These are phyloP conservation scores for Dalbergia cochinchinensis DNA, from an alignment of 306 rosid genomes.

Conservation along the genomic window DNA sequence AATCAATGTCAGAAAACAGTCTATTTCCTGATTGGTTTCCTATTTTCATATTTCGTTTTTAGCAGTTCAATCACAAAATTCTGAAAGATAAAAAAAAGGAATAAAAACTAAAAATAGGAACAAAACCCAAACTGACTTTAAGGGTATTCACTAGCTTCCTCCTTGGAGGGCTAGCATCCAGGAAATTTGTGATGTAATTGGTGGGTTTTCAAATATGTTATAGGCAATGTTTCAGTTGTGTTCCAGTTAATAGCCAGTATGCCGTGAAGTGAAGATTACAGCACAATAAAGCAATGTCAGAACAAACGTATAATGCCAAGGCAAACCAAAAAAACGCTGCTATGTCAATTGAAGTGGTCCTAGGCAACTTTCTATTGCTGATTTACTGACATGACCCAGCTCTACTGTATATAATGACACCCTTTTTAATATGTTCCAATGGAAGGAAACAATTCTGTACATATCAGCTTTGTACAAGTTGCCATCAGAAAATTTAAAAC, in stretches of 20 bases:
- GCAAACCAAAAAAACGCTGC: constrained; percentile 1
- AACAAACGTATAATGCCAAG: constrained; percentile 46
- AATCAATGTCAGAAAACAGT: too few relatives aligned
- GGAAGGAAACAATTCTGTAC: neutral
- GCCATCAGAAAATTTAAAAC: neutral
- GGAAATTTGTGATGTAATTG: too few relatives aligned
- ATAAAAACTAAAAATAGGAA: too few relatives aligned
- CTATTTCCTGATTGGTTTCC: too few relatives aligned
- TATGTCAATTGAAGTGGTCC: constrained; percentile 24
- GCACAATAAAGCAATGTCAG: constrained; percentile 31
- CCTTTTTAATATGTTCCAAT: neutral
- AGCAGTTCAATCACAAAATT: too few relatives aligned
- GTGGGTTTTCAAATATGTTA: constrained; percentile 10
- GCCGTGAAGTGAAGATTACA: constrained; percentile 22
- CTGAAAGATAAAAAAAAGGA: too few relatives aligned
- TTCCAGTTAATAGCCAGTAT: constrained; percentile 15
- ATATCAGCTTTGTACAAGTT: constrained; percentile 9
- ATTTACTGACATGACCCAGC: constrained; percentile 11
- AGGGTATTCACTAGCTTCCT: too few relatives aligned
- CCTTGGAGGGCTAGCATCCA: too few relatives aligned
- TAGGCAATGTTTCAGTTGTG: constrained; percentile 29
- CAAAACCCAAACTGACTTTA: too few relatives aligned
- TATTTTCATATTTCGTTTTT: too few relatives aligned
- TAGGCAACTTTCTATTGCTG: constrained; percentile 17
- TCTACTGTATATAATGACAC: neutral